A percentile compares a stretch with the other conserved stretches of the same genome.
Evolutionary conservation across 306 rosid species (phyloP).

Genomic region (Malus sylvestris): DNA sequence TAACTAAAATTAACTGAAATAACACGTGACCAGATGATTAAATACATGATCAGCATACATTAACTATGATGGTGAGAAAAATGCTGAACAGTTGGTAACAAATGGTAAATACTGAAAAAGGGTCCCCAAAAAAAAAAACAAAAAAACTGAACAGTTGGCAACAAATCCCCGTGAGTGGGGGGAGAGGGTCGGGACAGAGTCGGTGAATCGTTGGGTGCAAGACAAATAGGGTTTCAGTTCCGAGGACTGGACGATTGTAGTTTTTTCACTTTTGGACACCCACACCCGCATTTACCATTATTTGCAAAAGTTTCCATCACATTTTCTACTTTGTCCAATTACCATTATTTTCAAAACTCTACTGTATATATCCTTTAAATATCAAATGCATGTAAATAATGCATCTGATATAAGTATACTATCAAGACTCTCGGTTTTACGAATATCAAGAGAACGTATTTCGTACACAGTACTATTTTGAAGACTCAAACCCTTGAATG

Average conservation of each 20-base stretch:
- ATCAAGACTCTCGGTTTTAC: too few relatives aligned
- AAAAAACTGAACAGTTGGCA: not conserved
- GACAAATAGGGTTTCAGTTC: conserved; percentile 29
- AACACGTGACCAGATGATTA: rapidly evolving
- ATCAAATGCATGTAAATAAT: not conserved
- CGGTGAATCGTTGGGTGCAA: not conserved
- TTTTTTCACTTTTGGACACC: not conserved
- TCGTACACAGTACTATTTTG: too few relatives aligned
- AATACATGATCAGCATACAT: too few relatives aligned
- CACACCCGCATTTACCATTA: not conserved
- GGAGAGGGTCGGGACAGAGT: conserved; percentile 8
- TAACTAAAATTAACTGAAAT: too few relatives aligned
- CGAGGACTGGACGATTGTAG: conserved; percentile 4
- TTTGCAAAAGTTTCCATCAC: not conserved
- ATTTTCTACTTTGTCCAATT: not conserved
- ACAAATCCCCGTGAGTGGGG: conserved; percentile 22
- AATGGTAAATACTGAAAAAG: too few relatives aligned
- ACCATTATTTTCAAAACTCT: not conserved
- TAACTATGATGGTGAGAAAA: too few relatives aligned
- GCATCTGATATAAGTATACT: too few relatives aligned
- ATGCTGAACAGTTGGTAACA: too few relatives aligned
- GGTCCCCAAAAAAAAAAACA: too few relatives aligned
- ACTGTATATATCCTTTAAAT: too few relatives aligned
- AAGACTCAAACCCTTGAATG: too few relatives aligned
- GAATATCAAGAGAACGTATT: rapidly evolving